These are phyloP conservation scores for Amorphotheca resinae DNA, from an alignment of 495 filamentous ascomycete species.

Conservation along the genomic window DNA sequence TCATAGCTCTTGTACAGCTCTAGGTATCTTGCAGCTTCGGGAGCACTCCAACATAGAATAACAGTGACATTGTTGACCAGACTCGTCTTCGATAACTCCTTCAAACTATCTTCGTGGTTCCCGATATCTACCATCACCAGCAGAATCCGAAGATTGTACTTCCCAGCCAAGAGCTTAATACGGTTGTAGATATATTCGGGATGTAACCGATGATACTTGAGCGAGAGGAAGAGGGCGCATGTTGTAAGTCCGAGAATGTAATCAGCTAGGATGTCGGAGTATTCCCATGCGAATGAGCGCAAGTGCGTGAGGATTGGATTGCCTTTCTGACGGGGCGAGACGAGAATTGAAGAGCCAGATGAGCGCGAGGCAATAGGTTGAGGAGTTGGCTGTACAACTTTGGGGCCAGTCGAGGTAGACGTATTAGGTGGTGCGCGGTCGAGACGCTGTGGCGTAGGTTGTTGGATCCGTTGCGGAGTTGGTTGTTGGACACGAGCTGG, in stretches of 20 bases:
- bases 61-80: slow-evolving; percentile 85
- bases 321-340: slow-evolving; percentile 77
- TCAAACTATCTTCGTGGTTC: slow-evolving; percentile 55
- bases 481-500: slow-evolving; percentile 14
- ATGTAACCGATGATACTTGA: slow-evolving; percentile 96
- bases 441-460: slow-evolving; percentile 19
- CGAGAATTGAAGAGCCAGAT: slow-evolving; percentile 66
- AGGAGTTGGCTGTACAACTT: slow-evolving; percentile 76
- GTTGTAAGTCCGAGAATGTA: slow-evolving; percentile 82
- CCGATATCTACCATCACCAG: slow-evolving; percentile 89
- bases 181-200: slow-evolving; percentile 97
- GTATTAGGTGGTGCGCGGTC: slow-evolving; percentile 20
- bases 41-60: slow-evolving; percentile 85
- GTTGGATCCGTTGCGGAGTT: slow-evolving; percentile 24
- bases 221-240: slow-evolving; percentile 80
- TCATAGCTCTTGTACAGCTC: slow-evolving; percentile 91
- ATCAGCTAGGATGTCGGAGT: slow-evolving; percentile 86
- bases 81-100: slow-evolving; percentile 19
- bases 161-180: slow-evolving; percentile 63
- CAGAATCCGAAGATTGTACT: slow-evolving; percentile 73
- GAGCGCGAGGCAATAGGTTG: slow-evolving; percentile 60
- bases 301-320: slow-evolving; percentile 85
- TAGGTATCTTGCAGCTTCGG: slow-evolving; percentile 85
- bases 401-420: slow-evolving; percentile 26
- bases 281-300: slow-evolving; percentile 85